A percentile compares a stretch with the other conserved stretches of the same genome.
phyloP scores from a whole-genome alignment of 1,284 basidiomycete genomes.

The Tetrapyrgos nigripes region DNA sequence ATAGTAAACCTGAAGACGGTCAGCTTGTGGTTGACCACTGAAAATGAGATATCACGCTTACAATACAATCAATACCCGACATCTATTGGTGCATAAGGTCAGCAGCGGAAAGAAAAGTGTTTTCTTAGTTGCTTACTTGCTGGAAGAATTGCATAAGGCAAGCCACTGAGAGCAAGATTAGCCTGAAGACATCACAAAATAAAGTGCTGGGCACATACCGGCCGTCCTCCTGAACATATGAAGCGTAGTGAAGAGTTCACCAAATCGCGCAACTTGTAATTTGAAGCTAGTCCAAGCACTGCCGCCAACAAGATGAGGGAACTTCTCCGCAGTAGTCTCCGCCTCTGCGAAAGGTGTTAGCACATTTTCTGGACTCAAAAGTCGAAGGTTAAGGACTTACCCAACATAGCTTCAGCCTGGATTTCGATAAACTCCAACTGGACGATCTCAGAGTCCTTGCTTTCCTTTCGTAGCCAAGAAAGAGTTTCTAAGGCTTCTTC shows the following conservation, averaged over 20 bases:
- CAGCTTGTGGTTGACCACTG: background rate
- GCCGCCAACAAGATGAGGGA: slow-evolving; percentile 22
- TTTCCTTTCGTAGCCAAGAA: slow-evolving; percentile 41
- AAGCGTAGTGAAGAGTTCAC: slow-evolving; percentile 26
- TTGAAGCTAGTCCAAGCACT: slow-evolving; percentile 23
- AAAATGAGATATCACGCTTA: slow-evolving; percentile 4
- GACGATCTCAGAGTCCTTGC: slow-evolving; percentile 37
- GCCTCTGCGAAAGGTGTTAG: slow-evolving; percentile 22
- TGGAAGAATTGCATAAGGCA: slow-evolving; percentile 32
- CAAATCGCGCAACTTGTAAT: slow-evolving; percentile 27
- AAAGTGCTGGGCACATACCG: slow-evolving; percentile 6
- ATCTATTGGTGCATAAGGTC: no score
- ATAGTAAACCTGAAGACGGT: slow-evolving; percentile 23
- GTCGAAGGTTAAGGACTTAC: slow-evolving; percentile 9
- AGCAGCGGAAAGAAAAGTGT: background rate
- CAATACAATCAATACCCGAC: slow-evolving; percentile 30
- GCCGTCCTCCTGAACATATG: slow-evolving; percentile 32
- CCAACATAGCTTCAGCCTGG: slow-evolving; percentile 37
- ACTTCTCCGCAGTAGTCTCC: slow-evolving; percentile 26
- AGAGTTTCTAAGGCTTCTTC: slow-evolving; percentile 41
- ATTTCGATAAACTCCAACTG: slow-evolving; percentile 38
- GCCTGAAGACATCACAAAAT: background rate
- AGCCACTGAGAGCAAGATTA: slow-evolving; percentile 22
- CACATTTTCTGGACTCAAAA: background rate
- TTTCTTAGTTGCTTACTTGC: slow-evolving; percentile 27